Base-by-base conservation (phyloP, 129 eudicot genomes). In the Silybum marianum region DNA sequence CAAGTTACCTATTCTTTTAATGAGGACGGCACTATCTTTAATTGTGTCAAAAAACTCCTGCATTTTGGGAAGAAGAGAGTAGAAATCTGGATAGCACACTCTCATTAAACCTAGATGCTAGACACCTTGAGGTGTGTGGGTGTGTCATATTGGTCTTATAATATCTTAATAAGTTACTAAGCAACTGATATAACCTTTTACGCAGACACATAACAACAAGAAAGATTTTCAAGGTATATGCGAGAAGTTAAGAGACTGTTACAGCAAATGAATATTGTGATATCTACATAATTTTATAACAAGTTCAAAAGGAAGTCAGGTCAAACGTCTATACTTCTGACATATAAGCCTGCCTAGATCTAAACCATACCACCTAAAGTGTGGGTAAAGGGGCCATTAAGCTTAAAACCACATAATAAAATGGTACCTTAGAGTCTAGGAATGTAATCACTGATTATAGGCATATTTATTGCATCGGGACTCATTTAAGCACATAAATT, bases 1-100 rank as follows among this genome's bases (percentile, higher is more conserved):
- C 60, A 48, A 48, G 60, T 48, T 48, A 48, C 6, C 60, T 16
- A 4, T 48, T n/a, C 60, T 16, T 13, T 48, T 48, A 13, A 14
- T 3, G 18, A 48, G 60, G 19, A 48, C 60, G n/a, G 19, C 60
- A 48, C 60, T 13, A 13, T 19, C 58, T 24, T 60, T 60, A 60
- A 60, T 60, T n/a, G 67, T 60, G 10, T 60, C 25, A 19, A n/a
- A 60, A 60, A 11, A 60, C 22, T n/a, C 67, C 25, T 19, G 24
- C 1, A 6, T 60, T 60, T 19, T 6, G 66, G 18, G 21, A 7
- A 60, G 25, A 60, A 19, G 67, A 11, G 25, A 60, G 69, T 51
- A 51, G 26, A 62, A 62, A n/a, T 62, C 24, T 62, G 69, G 69
- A 62, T 62, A 62, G 69, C 69, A 62, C 26, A 62, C 69, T 62